Evolutionary conservation across 2,329 filamentous ascomycete genomes (phyloP), one percentile per base, ranked within the genome.

Genomic region (Pseudogymnoascus sp.): DNA sequence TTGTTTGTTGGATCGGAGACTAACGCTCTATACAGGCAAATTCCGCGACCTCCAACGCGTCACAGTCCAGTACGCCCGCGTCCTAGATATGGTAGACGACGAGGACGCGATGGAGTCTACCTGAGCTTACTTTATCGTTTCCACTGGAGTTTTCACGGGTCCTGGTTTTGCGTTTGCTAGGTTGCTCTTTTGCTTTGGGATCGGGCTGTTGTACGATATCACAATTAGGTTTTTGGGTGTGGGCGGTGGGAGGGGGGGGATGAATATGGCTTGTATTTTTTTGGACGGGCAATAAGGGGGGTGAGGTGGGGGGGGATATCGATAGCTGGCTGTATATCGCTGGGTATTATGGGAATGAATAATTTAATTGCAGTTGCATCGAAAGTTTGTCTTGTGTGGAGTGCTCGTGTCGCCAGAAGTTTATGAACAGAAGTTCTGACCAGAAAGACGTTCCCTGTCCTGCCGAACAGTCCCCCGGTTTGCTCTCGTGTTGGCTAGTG

Each of bases 41-140:
- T 93, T 95, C 76, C 87, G 95, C 64, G 96, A 97, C 73, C 80
- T 99, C 31, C 95, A 99, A 75, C 84, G 95, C 26, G 83, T 97
- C 45, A 96, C 91, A n/a, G 90, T 97, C 26, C 93, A 96, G 67
- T 97, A 97, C 74, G 93, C 93, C 11, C 86, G 90, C 67, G 79
- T 92, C n/a, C 79, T 96, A 21, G 89, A 88, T 63, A 78, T 90
- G 70, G 68, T 70, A 39, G 70, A 71, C 51, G 70, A 71, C 18
- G 71, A 73, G 11, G 61, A 62, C 47, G 47, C 47, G 2, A 54
- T 54, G 47, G 47, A 54, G n/a, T 54, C 47, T 10, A 54, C 47
- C 26, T 31, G 4, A 31, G 5, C 23, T 26, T 10, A 7, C 16
- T 10, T 26, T 29, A 18, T 31, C 47, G 8, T 54, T 54, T 54